These are phyloP conservation scores for Talaromyces islandicus DNA, from an alignment of 2,329 filamentous ascomycete species.

Conservation along the genomic window DNA sequence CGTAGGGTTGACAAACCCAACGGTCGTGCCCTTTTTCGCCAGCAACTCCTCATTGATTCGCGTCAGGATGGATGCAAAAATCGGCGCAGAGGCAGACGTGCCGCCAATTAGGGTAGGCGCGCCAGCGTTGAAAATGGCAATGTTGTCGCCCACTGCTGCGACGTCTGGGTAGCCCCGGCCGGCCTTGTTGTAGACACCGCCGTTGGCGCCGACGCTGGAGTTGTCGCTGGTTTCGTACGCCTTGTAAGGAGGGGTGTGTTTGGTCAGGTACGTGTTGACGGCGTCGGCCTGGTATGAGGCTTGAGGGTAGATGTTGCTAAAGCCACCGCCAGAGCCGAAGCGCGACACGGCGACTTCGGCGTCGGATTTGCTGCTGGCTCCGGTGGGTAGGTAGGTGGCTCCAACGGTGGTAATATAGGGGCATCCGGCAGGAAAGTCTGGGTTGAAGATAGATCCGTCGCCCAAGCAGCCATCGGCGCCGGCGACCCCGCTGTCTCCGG, in stretches of 20 bases:
- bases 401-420: conserved; percentile 49
- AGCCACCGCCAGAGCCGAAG: conserved; percentile 41
- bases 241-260: conserved; percentile 25
- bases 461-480: conserved; percentile 31
- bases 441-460: conserved; percentile 40
- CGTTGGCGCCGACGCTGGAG: conserved; percentile 27
- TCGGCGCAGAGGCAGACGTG: conserved; percentile 48
- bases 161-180: conserved; percentile 60
- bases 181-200: conserved; percentile 39
- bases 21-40: conserved; percentile 39
- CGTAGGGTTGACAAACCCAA: conserved; percentile 59
- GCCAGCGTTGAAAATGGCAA: conserved; percentile 23
- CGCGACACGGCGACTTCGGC: conserved; percentile 22
- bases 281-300: conserved; percentile 37
- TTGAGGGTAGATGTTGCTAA: conserved; percentile 42
- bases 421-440: conserved; percentile 45
- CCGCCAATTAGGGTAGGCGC: conserved; percentile 20
- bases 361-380: conserved; percentile 22
- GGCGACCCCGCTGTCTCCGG: conserved; percentile 25
- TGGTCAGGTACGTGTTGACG: conserved; percentile 35
- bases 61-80: conserved; percentile 53
- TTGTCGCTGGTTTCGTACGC: conserved; percentile 29
- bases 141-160: conserved; percentile 44
- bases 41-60: conserved; percentile 59
- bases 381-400: conserved; percentile 26